These are phyloP conservation scores for Scedosporium aurantiacum DNA, from an alignment of 2,329 filamentous ascomycete species.

Conservation along the genomic window DNA sequence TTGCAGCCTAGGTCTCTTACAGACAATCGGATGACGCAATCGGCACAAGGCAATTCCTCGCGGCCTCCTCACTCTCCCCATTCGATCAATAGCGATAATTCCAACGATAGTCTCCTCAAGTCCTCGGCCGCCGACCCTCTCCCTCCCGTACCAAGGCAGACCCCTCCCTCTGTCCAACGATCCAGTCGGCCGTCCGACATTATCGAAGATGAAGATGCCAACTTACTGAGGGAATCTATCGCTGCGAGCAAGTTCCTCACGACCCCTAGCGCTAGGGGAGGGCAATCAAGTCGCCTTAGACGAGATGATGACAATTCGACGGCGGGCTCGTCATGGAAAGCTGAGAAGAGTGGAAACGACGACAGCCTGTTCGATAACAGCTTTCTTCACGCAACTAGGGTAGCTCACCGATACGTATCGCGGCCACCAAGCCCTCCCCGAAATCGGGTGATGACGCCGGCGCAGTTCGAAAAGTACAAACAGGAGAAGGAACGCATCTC, in stretches of 20 bases:
- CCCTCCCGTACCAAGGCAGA: slow-evolving; percentile 16
- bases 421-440: slow-evolving; percentile 29
- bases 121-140: slow-evolving; percentile 23
- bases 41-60: slow-evolving; percentile 26
- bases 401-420: slow-evolving; percentile 23
- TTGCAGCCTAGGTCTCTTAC: slow-evolving; percentile 34
- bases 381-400: slow-evolving; percentile 24
- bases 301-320: slow-evolving; percentile 29
- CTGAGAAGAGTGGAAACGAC: slow-evolving; percentile 27
- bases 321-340: slow-evolving; percentile 17
- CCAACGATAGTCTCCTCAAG: slow-evolving; percentile 37
- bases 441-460: slow-evolving; percentile 81
- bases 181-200: slow-evolving; percentile 24
- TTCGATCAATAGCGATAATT: slow-evolving; percentile 41
- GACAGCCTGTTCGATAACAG: slow-evolving; percentile 46
- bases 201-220: slow-evolving; percentile 41
- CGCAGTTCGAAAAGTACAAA: slow-evolving; percentile 73
- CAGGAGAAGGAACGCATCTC: slow-evolving; percentile 58
- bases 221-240: slow-evolving; percentile 40
- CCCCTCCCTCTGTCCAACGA: slow-evolving; percentile 8
- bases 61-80: slow-evolving; percentile 32
- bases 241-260: slow-evolving; percentile 36
- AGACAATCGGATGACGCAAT: slow-evolving; percentile 28
- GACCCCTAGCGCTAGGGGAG: background rate
- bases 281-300: slow-evolving; percentile 20